Conservation (phyloP, 1,139 yeast genomes). For the Kodamaea sp. region DNA sequence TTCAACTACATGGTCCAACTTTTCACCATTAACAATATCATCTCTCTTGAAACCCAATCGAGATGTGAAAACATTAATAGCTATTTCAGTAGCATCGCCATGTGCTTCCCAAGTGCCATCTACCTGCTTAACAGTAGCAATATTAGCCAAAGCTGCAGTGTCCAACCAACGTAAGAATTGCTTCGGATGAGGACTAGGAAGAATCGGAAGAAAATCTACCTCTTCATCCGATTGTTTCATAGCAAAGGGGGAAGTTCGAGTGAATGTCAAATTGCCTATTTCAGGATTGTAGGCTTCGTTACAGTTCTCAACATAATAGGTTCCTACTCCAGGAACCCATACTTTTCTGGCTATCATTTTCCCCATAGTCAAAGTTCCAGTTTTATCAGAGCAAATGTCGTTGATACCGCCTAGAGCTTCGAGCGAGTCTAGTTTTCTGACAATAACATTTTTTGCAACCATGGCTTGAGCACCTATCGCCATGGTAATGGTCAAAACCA, state of each 20-base stretch:
- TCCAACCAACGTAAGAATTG: constrained; percentile 50
- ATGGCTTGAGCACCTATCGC: constrained; percentile 82
- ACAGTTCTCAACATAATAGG: constrained; percentile 58
- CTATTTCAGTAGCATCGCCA: constrained; percentile 86
- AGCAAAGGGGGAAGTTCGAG: constrained; percentile 42
- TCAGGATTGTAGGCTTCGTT: constrained; percentile 76
- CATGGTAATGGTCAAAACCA: constrained; percentile 82
- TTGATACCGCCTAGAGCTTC: constrained; percentile 81
- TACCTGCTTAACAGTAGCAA: constrained; percentile 56
- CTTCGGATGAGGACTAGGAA: constrained; percentile 26
- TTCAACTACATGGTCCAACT: constrained; percentile 54
- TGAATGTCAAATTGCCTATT: constrained; percentile 54
- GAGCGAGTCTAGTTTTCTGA: constrained; percentile 73
- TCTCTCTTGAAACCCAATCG: constrained; percentile 55
- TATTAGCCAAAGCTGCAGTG: constrained; percentile 71
- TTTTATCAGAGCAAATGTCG: constrained; percentile 82
- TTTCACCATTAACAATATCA: constrained; percentile 34
- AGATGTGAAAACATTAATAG: constrained; percentile 71
- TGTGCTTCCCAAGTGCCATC: constrained; percentile 65
- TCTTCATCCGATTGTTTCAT: constrained; percentile 43
- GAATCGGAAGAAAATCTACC: constrained; percentile 23
- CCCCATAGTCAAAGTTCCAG: constrained; percentile 82
- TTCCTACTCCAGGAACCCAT: constrained; percentile 80
- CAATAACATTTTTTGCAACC: constrained; percentile 72
- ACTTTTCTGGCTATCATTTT: constrained; percentile 72